phyloP scores from a whole-genome alignment of 768 basidiomycete species.

The Mycena filopes region DNA sequence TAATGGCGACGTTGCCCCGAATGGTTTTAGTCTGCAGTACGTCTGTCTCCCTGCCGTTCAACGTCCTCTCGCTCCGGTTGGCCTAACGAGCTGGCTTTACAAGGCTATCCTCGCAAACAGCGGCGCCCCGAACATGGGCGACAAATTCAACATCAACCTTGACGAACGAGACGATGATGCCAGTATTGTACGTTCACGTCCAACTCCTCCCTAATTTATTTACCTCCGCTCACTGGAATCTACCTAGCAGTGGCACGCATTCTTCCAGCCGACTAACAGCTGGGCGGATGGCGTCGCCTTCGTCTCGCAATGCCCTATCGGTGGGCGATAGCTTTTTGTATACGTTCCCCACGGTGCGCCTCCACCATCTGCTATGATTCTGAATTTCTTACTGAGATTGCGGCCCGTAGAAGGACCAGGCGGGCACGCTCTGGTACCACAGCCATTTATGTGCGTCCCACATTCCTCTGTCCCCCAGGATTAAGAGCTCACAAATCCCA shows the following conservation, averaged over 20 bases:
- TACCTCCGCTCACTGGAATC: no score
- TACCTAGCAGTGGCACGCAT: slow-evolving; percentile 36
- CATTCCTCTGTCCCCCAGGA: neutral
- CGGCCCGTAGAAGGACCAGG: no score
- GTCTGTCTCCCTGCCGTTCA: slow-evolving; percentile 23
- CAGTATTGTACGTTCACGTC: slow-evolving; percentile 52
- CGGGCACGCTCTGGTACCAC: slow-evolving; percentile 21
- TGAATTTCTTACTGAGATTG: no score
- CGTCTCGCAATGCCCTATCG: slow-evolving; percentile 37
- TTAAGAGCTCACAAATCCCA: neutral
- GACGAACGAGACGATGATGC: slow-evolving; percentile 53
- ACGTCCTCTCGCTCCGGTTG: neutral
- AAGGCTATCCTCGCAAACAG: slow-evolving; percentile 54
- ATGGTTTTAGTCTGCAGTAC: slow-evolving; percentile 48
- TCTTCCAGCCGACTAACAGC: slow-evolving; percentile 33
- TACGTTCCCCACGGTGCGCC: slow-evolving; percentile 34
- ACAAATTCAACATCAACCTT: slow-evolving; percentile 49
- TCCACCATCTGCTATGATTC: no score
- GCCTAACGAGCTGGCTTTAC: neutral
- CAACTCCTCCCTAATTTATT: no score
- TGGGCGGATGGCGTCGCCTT: slow-evolving; percentile 22
- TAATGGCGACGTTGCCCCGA: slow-evolving; percentile 49
- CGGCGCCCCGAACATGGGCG: slow-evolving; percentile 48
- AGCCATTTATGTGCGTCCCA: slow-evolving; percentile 14
- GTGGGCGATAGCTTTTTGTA: slow-evolving; percentile 42